phyloP scores from a whole-genome alignment of 2,329 filamentous ascomycete species.

The Fusarium sp. region DNA sequence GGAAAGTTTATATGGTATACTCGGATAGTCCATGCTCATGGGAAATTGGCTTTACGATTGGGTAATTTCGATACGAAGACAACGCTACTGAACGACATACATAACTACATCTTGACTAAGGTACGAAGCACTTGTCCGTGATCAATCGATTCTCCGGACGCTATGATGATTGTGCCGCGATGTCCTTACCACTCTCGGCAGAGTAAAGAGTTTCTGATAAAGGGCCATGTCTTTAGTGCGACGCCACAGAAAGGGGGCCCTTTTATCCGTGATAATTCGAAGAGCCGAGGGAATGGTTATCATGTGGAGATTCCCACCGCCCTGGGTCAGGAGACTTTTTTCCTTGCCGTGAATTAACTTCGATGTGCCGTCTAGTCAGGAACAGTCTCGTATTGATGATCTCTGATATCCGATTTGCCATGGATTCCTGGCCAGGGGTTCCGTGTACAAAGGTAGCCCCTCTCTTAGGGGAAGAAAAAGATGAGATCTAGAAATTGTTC shows the following conservation, averaged over 20 bases:
- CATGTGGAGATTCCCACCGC: conserved; percentile 9
- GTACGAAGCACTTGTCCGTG: background rate
- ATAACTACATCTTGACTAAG: background rate
- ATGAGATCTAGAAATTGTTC: background rate
- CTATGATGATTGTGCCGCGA: background rate
- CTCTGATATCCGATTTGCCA: conserved; percentile 15
- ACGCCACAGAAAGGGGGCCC: conserved; percentile 7
- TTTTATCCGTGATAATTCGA: background rate
- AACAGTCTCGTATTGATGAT: conserved; percentile 33
- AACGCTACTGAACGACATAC: background rate
- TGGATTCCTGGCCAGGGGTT: conserved; percentile 18
- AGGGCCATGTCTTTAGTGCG: conserved; percentile 9
- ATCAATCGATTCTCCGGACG: background rate
- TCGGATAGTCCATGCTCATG: background rate
- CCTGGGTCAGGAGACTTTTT: conserved; percentile 5
- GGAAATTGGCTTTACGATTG: conserved; percentile 20
- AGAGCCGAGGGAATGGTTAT: background rate
- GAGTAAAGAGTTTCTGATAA: background rate
- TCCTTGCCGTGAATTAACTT: conserved; percentile 6
- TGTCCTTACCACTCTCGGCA: background rate
- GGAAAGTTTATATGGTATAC: background rate
- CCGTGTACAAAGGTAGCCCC: background rate
- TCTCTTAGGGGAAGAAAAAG: background rate
- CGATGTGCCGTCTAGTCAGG: conserved; percentile 14
- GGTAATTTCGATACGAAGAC: conserved; percentile 24